Evolutionary conservation across 1,139 yeast species (phyloP).

Genomic region (Debaryomyces udenii): DNA sequence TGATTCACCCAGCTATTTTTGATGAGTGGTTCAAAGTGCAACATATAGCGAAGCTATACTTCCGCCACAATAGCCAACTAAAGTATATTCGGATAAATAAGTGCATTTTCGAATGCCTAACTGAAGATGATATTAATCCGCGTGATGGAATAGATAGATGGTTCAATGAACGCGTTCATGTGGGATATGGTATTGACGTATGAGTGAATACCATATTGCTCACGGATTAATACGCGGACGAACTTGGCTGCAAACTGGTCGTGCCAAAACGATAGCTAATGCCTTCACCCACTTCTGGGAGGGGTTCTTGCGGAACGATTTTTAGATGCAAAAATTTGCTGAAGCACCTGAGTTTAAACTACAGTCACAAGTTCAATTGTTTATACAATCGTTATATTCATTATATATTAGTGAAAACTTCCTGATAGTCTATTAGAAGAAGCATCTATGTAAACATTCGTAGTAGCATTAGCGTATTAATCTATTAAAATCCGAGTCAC

Average conservation of each 20-base stretch:
- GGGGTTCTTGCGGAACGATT: neutral
- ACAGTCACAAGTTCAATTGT: neutral
- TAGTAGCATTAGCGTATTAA: constrained; percentile 1
- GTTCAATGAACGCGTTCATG: constrained; percentile 37
- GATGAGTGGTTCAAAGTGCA: constrained; percentile 63
- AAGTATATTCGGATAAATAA: constrained; percentile 48
- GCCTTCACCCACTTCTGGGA: neutral
- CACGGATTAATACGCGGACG: constrained; percentile 4
- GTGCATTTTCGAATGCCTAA: constrained; percentile 34
- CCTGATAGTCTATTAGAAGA: constrained; percentile 1
- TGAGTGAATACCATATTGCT: constrained; percentile 1
- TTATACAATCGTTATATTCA: constrained; percentile 5
- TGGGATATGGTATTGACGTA: constrained; percentile 9
- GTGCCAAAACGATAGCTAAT: neutral
- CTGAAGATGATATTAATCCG: constrained; percentile 33
- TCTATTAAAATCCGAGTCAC: neutral
- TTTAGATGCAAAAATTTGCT: constrained; percentile 3
- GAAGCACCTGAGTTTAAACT: neutral
- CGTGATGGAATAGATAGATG: constrained; percentile 46
- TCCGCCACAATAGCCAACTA: constrained; percentile 29
- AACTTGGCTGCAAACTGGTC: constrained; percentile 5
- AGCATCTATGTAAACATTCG: constrained; percentile 5
- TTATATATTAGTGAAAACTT: neutral
- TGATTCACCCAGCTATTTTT: constrained; percentile 54
- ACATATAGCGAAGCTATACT: constrained; percentile 49